Percentiles rank a stretch among this genome's conserved stretches.
These are phyloP conservation scores for Colletotrichum lini DNA, from an alignment of 2,329 filamentous ascomycete genomes.

Conservation along the genomic window DNA sequence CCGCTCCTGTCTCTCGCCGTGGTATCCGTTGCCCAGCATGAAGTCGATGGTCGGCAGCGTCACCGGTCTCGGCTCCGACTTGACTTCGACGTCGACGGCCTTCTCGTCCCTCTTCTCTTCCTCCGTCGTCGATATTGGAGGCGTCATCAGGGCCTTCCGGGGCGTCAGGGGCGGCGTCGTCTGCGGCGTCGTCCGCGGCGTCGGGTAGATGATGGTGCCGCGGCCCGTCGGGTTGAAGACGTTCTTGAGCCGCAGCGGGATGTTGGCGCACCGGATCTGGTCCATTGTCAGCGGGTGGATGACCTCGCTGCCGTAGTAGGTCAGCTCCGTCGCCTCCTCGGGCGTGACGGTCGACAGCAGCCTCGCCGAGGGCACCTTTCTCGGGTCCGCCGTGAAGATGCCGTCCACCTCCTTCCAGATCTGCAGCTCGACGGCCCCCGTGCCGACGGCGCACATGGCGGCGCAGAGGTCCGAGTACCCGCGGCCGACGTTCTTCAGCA, in stretches of 20 bases:
- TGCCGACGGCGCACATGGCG: conserved; percentile 88
- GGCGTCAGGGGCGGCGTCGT: conserved; percentile 70
- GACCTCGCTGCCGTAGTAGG: conserved; percentile 93
- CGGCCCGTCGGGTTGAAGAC: conserved; percentile 86
- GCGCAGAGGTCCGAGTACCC: conserved; percentile 98
- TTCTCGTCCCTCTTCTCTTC: conserved; percentile 48
- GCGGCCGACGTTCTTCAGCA: conserved; percentile 89
- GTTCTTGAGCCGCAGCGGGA: conserved; percentile 91
- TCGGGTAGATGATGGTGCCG: conserved; percentile 88
- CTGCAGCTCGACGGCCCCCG: conserved; percentile 88
- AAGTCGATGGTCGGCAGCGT: conserved; percentile 21
- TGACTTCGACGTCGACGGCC: conserved; percentile 48
- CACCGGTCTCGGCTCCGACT: conserved; percentile 57
- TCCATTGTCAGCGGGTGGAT: conserved; percentile 99
- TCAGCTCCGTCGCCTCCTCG: conserved; percentile 94
- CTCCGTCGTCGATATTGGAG: conserved; percentile 52
- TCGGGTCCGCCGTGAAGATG: conserved; percentile 87
- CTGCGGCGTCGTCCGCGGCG: conserved; percentile 64
- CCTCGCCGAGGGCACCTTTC: conserved; percentile 91
- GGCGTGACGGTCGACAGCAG: conserved; percentile 90
- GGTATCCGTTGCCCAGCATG: conserved; percentile 32
- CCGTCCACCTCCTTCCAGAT: conserved; percentile 99
- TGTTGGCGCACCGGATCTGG: conserved; percentile 87
- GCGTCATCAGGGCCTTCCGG: conserved; percentile 47
- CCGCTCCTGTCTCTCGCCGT: conserved; percentile 20